Evolutionary conservation across 805 yeast genomes (phyloP), one percentile per base, ranked within the genome.

Genomic region (Lachancea waltii): DNA sequence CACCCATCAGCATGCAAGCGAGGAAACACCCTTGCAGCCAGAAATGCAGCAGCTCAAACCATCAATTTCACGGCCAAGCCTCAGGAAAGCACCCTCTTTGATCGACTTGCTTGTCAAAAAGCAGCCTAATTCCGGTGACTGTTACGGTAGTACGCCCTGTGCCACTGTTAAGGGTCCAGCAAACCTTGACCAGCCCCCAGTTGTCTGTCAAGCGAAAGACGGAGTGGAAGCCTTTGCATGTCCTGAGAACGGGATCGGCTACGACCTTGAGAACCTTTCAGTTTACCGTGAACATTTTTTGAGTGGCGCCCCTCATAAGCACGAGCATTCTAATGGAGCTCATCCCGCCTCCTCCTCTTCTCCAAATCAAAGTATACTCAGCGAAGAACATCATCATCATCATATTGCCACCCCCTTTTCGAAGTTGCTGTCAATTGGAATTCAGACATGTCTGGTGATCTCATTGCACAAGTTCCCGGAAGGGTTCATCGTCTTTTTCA

Each of bases 401-500:
- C 85, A 82, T 51, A 70, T 84, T 15, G 78, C 76, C 40, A 77
- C 95, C 0, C 89, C 92, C 1, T 64, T 81, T 13, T 80, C 94
- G 0, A 71, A 85, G 41, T 63, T 90, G n/a, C 62, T 90, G 8
- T 75, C 95, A 4, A 86, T 90, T 41, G 97, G 96, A 3, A 58
- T 92, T 16, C 97, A 92, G 58, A 90, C 97, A 0, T 78, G 89
- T 5, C 58, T 89, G 35, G 97, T 95, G 0, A 76, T 90, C 20
- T 75, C 94, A 0, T 62, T 92, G 20, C 98, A 90, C 63, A 89
- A 92, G 57, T 69, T 90, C 18, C 98, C 98, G 0, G 98, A 90
- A 62, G 98, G 98, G 0, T 85, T 90, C 53, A 78, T 90, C 38
- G 81, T 94, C 32, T 90, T 75, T 57, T 61, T 58, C 36, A 58